phyloP scores from a whole-genome alignment of 371 early-diverging fungal genomes.

The Mortierella sp. region DNA sequence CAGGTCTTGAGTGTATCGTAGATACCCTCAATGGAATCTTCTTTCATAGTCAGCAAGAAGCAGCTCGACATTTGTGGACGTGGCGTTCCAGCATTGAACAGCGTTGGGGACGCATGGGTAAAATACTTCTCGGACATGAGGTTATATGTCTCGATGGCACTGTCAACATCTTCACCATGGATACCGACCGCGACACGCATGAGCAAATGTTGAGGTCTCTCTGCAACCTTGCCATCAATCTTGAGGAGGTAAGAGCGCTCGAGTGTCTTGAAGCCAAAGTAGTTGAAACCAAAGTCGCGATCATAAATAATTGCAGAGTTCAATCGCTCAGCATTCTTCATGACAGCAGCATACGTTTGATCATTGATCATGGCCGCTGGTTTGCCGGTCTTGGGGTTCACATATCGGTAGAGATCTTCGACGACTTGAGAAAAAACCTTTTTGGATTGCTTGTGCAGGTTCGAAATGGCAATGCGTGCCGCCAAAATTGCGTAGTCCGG shows the following conservation, averaged over 20 bases:
- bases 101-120: slow-evolving; percentile 99
- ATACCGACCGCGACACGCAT: slow-evolving; percentile 99
- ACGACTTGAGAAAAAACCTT: slow-evolving; percentile 92
- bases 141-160: slow-evolving; percentile 97
- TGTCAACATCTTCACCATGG: slow-evolving; percentile 93
- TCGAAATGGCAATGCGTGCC: slow-evolving; percentile 96
- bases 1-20: slow-evolving; percentile 98
- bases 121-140: slow-evolving; percentile 96
- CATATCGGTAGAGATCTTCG: slow-evolving; percentile 86
- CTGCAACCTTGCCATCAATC: slow-evolving; percentile 88
- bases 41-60: slow-evolving; percentile 97
- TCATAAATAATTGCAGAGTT: slow-evolving; percentile 95
- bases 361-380: slow-evolving; percentile 91
- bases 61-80: slow-evolving; percentile 97
- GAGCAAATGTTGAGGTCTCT: slow-evolving; percentile 99
- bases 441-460: slow-evolving; percentile 97
- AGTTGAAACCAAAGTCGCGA: slow-evolving; percentile 97
- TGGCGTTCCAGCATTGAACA: slow-evolving; percentile 99
- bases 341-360: slow-evolving; percentile 78
- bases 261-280: slow-evolving; percentile 99
- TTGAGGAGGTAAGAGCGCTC: slow-evolving; percentile 96
- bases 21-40: slow-evolving; percentile 99
- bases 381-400: slow-evolving; percentile 90
- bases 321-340: slow-evolving; percentile 84
- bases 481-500: slow-evolving; percentile 99